A percentile compares a stretch with the other conserved stretches of the same genome.
These are phyloP conservation scores for Rhizoclosmatium globosum DNA, from an alignment of 192 early-diverging fungal genomes.

Conservation along the genomic window DNA sequence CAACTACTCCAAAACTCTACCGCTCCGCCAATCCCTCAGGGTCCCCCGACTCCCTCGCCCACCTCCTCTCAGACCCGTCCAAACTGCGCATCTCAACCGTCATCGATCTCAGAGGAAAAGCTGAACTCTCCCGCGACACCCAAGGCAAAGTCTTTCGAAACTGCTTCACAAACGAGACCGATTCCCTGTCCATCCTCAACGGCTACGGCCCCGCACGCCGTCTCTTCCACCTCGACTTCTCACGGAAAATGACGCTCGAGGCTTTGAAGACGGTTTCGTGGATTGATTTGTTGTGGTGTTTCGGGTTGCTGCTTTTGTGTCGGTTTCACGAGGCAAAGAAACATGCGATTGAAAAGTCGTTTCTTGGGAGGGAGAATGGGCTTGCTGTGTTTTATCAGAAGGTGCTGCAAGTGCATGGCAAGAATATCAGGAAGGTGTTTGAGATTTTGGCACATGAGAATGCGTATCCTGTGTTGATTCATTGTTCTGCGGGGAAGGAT, in stretches of 20 bases:
- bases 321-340: not conserved
- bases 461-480: constrained; percentile 54
- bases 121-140: not conserved
- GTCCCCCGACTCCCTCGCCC: not conserved
- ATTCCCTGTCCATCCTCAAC: not conserved
- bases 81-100: constrained; percentile 5
- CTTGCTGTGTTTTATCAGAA: not conserved
- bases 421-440: constrained; percentile 20
- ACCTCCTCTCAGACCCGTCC: not conserved
- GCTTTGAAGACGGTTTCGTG: not conserved
- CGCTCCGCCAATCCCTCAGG: not conserved
- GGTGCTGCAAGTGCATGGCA: not conserved
- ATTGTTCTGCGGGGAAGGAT: constrained; percentile 63
- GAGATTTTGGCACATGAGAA: constrained; percentile 38
- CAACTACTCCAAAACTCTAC: not conserved
- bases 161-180: not conserved
- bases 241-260: not conserved
- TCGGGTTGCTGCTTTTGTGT: not conserved
- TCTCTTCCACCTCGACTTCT: not conserved
- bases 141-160: not conserved
- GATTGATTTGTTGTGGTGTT: not conserved
- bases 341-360: not conserved
- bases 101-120: not conserved
- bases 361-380: not conserved
- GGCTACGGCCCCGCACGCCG: not conserved